A percentile compares a stretch with the other conserved stretches of the same genome.
Evolutionary conservation across 371 early-diverging fungal species (phyloP).

Genomic region (Neoconidiobolus thromboides): DNA sequence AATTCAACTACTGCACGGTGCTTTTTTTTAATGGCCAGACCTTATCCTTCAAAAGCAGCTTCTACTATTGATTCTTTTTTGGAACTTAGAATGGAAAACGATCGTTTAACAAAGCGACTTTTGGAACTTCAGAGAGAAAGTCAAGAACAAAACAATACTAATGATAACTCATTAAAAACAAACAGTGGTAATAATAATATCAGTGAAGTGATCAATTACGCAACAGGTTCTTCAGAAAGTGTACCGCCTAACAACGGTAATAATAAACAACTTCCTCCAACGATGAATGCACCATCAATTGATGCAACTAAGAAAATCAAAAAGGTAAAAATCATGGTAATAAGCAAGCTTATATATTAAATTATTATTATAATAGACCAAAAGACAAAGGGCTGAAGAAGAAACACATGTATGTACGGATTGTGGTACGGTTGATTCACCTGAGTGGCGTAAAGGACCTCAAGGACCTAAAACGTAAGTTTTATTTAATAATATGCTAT

Average conservation of each 20-base stretch:
- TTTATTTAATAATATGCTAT: not conserved
- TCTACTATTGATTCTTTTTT: slow-evolving; percentile 26
- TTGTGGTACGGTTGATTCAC: slow-evolving; percentile 56
- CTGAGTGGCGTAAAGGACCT: slow-evolving; percentile 72
- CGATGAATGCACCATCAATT: too few species aligned
- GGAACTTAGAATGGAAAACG: slow-evolving; percentile 32
- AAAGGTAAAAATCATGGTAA: not conserved
- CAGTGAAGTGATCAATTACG: not conserved
- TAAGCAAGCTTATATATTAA: not conserved
- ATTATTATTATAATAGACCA: slow-evolving; percentile 12
- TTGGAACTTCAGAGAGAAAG: slow-evolving; percentile 9
- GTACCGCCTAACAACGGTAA: too few species aligned
- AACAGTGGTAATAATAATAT: not conserved
- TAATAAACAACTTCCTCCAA: too few species aligned
- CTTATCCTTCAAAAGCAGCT: slow-evolving; percentile 24
- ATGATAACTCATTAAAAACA: not conserved
- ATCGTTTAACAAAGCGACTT: slow-evolving; percentile 18
- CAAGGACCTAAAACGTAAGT: slow-evolving; percentile 43
- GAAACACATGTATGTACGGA: slow-evolving; percentile 23
- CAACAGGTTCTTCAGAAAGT: too few species aligned
- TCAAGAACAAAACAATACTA: slow-evolving; percentile 2
- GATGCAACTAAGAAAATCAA: too few species aligned
- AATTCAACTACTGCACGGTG: slow-evolving; percentile 15
- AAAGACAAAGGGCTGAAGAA: slow-evolving; percentile 10
- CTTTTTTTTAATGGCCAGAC: slow-evolving; percentile 29